A percentile compares a stretch with the other conserved stretches of the same genome.
Conservation (phyloP, 352 stramenopile genomes). For the Phytophthora cajani region DNA sequence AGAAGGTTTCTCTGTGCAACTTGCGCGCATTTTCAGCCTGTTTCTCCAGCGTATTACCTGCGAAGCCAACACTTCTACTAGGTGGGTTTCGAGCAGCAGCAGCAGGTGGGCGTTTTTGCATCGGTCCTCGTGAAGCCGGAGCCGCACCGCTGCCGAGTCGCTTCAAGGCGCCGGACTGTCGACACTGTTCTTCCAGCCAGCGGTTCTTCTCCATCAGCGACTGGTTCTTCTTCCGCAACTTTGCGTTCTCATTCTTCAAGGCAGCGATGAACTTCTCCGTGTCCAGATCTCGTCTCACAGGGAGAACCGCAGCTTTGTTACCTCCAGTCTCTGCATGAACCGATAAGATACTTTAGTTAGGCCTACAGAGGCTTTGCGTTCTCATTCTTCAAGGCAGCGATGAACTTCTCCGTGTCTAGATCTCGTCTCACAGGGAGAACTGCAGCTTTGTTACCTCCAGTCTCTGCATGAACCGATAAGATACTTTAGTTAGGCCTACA, state of each 20-base stretch:
- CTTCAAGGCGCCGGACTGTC: conserved; percentile 27
- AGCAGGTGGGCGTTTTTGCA: conserved; percentile 16
- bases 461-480: conserved; percentile 27
- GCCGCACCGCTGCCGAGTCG: conserved; percentile 21
- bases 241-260: conserved; percentile 76
- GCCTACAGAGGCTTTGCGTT: conserved; percentile 56
- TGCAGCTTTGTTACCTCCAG: conserved; percentile 30
- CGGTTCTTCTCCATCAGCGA: conserved; percentile 74
- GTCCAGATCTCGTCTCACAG: conserved; percentile 68
- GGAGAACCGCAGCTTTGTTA: conserved; percentile 36
- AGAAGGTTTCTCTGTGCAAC: conserved; percentile 57
- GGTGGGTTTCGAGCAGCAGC: not conserved
- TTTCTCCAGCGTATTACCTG: conserved; percentile 39
- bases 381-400: conserved; percentile 79
- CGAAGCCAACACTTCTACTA: conserved; percentile 25
- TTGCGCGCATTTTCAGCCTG: conserved; percentile 58
- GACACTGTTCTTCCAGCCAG: conserved; percentile 52
- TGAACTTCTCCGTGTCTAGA: conserved; percentile 85
- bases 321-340: conserved; percentile 35
- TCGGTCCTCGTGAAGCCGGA: not conserved
- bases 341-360: not conserved
- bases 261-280: conserved; percentile 84
- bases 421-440: conserved; percentile 57
- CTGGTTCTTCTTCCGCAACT: conserved; percentile 82
- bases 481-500: not conserved